phyloP scores from a whole-genome alignment of 2,329 filamentous ascomycete species.

The Juglanconis oblonga region DNA sequence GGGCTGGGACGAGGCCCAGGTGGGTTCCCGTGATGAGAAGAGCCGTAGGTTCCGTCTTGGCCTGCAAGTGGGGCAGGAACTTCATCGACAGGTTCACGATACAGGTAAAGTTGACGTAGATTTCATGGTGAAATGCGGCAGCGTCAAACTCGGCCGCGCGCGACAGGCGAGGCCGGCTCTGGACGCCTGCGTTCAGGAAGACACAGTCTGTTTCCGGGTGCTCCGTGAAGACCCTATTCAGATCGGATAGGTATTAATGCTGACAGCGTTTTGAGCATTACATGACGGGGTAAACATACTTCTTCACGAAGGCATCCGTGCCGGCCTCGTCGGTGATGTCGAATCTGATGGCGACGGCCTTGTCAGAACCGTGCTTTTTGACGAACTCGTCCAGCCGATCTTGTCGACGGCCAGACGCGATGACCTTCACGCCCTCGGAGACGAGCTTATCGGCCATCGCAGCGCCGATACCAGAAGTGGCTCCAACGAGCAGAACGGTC shows the following conservation, averaged over 20 bases:
- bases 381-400: slow-evolving; percentile 48
- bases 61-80: slow-evolving; percentile 36
- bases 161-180: slow-evolving; percentile 37
- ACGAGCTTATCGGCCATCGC: slow-evolving; percentile 42
- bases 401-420: slow-evolving; percentile 53
- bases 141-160: slow-evolving; percentile 37
- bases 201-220: slow-evolving; percentile 44
- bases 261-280: slow-evolving; percentile 19
- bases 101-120: slow-evolving; percentile 39
- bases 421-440: slow-evolving; percentile 47
- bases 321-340: slow-evolving; percentile 40
- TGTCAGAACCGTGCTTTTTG: slow-evolving; percentile 37
- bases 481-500: slow-evolving; percentile 52
- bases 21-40: slow-evolving; percentile 35
- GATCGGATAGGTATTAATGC: not conserved
- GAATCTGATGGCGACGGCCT: slow-evolving; percentile 38
- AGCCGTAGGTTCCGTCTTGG: slow-evolving; percentile 13
- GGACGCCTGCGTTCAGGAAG: slow-evolving; percentile 56
- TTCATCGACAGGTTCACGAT: slow-evolving; percentile 38
- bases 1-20: slow-evolving; percentile 36
- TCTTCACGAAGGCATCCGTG: not conserved
- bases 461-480: slow-evolving; percentile 51
- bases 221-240: slow-evolving; percentile 13
- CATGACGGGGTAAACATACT: not conserved
- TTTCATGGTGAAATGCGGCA: slow-evolving; percentile 32